Conservation (phyloP, 2,329 filamentous ascomycete genomes). For the Colletotrichum sp. region DNA sequence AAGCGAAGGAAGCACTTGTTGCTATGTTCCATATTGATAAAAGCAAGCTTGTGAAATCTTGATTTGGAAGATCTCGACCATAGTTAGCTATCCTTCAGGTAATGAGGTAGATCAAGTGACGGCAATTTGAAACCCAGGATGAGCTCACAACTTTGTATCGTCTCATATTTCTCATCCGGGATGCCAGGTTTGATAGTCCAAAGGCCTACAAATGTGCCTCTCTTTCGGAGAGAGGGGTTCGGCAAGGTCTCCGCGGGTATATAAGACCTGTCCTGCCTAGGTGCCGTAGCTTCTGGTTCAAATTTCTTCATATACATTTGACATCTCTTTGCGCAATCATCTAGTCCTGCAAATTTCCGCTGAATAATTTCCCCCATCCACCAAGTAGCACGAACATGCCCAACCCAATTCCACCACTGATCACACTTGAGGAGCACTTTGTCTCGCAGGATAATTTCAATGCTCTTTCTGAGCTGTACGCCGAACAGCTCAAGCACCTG, state of each 20-base stretch:
- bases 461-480: conserved; percentile 18
- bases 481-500: conserved; percentile 24
- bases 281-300: not conserved
- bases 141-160: not conserved
- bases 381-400: not conserved
- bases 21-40: not conserved
- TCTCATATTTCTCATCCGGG: not conserved
- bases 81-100: not conserved
- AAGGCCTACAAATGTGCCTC: not conserved
- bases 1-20: not conserved
- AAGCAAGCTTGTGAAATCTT: not conserved
- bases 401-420: conserved; percentile 28
- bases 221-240: not conserved
- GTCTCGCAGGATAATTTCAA: conserved; percentile 25
- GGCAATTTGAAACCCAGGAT: not conserved
- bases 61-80: not conserved
- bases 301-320: not conserved
- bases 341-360: not conserved
- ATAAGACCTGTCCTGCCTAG: not conserved
- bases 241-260: not conserved
- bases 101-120: not conserved
- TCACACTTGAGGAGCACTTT: conserved; percentile 48
- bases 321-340: not conserved
- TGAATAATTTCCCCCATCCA: not conserved
- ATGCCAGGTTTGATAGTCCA: not conserved